phyloP scores from a whole-genome alignment of 768 basidiomycete species.

The Psilocybe tampanensis region DNA sequence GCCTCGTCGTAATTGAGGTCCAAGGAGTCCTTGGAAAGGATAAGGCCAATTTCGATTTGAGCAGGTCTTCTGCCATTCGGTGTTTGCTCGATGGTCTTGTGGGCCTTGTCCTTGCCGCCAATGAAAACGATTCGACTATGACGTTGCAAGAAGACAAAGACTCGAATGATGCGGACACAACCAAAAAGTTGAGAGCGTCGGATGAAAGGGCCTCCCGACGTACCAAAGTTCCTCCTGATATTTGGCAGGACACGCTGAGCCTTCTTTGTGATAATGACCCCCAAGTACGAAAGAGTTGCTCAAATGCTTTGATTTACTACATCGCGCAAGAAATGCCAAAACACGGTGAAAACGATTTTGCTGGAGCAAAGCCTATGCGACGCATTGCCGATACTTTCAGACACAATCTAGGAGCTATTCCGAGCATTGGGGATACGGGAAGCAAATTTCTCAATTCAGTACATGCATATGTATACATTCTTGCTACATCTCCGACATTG shows the following conservation, averaged over 20 bases:
- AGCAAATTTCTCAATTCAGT: conserved; percentile 78
- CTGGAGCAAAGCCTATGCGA: conserved; percentile 47
- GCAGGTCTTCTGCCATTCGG: conserved; percentile 67
- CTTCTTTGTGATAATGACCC: conserved; percentile 81
- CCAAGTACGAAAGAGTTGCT: conserved; percentile 79
- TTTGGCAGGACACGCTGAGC: conserved; percentile 90
- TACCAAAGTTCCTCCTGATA: conserved; percentile 73
- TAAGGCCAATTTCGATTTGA: conserved; percentile 30
- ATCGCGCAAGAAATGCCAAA: conserved; percentile 75
- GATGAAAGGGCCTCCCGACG: conserved; percentile 52
- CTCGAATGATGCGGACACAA: conserved; percentile 5
- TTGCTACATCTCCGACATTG: conserved; percentile 72
- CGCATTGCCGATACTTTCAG: conserved; percentile 51
- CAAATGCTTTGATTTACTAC: conserved; percentile 73
- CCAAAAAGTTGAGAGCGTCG: conserved; percentile 6
- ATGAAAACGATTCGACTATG: conserved; percentile 41
- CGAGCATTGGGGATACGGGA: conserved; percentile 60
- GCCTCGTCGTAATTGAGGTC: conserved; percentile 70
- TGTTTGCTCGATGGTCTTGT: conserved; percentile 70
- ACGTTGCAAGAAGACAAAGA: conserved; percentile 7
- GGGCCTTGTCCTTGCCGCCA: conserved; percentile 69
- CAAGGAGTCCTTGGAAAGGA: conserved; percentile 53
- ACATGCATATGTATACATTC: conserved; percentile 79
- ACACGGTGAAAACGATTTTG: conserved; percentile 50
- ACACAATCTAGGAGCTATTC: conserved; percentile 48